These are phyloP conservation scores for Xenoacremonium recifei DNA, from an alignment of 2,329 filamentous ascomycete species.

Conservation along the genomic window DNA sequence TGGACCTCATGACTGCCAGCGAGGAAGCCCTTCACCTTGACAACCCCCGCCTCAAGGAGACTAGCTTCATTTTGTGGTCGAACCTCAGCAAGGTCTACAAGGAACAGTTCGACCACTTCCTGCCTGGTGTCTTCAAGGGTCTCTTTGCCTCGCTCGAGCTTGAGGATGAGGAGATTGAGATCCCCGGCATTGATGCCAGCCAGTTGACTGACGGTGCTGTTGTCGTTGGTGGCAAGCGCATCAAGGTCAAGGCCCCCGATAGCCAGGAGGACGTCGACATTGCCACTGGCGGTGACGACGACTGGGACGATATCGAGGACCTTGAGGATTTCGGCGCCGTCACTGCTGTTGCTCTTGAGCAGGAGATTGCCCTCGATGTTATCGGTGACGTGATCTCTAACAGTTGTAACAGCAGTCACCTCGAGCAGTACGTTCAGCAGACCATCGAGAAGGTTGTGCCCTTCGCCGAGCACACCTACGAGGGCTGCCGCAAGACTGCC, in stretches of 20 bases:
- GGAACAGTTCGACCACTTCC: conserved; percentile 76
- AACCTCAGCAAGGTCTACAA: conserved; percentile 92
- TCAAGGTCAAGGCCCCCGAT: conserved; percentile 66
- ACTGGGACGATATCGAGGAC: conserved; percentile 66
- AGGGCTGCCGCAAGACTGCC: conserved; percentile 89
- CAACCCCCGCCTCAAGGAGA: conserved; percentile 89
- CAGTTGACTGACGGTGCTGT: conserved; percentile 75
- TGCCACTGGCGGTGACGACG: conserved; percentile 54
- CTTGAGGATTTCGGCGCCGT: conserved; percentile 84
- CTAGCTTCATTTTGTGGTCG: conserved; percentile 95
- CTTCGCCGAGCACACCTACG: conserved; percentile 84
- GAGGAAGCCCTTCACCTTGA: conserved; percentile 88
- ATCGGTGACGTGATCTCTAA: conserved; percentile 89
- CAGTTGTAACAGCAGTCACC: conserved; percentile 71
- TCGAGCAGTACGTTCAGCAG: conserved; percentile 82
- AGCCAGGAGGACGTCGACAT: conserved; percentile 55
- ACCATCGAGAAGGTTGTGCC: conserved; percentile 79
- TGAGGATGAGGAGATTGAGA: conserved; percentile 81
- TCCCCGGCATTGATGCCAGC: conserved; percentile 56
- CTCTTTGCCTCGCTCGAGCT: conserved; percentile 84
- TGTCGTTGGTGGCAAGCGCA: conserved; percentile 77
- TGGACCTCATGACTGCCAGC: conserved; percentile 86
- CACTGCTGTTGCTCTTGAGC: conserved; percentile 88
- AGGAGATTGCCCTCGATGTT: conserved; percentile 95
- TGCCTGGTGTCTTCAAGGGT: conserved; percentile 74